Evolutionary conservation across 495 filamentous ascomycete species (phyloP), one percentile per base, ranked within the genome.

Genomic region (Pyrenula aspistea): DNA sequence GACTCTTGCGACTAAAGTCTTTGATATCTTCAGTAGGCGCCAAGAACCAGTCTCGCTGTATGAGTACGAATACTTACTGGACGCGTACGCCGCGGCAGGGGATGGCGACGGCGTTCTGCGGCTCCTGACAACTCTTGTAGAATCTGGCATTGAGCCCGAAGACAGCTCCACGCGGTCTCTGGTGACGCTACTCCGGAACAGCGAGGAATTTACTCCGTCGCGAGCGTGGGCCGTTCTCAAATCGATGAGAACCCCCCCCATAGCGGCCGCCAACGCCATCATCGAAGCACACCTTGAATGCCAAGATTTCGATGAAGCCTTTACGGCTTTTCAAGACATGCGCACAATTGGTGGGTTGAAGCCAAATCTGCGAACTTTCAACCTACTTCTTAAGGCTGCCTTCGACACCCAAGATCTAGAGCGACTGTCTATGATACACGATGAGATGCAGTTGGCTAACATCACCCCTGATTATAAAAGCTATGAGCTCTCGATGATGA

Each of bases 31-130:
- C 1, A 55, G 59, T 55, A 68, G 75, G 2, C 74, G 81, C 12
- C 77, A 73, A 1, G 65, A 77, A 21, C 66, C 73, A 36, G 74
- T 88, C 24, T 68, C 74, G 2, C 60, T 74, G 2, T 76, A 84
- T 53, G 87, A 95, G 63, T 95, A 93, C 69, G 88, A 91, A 66
- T 74, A 80, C 24, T 75, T 96, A 15, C 64, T 91, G 20, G 79
- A 86, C 56, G 74, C 82, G 31, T 86, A 94, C 64, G 66, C 78
- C n/a, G 64, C 61, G n/a, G 65, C 68, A 2, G 75, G 74, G 1
- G 78, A 85, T 55, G 57, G 87, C 10, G 63, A 59, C 25, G 72
- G 75, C 36, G 81, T 79, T 1, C 78, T 89, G 22, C 72, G 77
- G 25, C 71, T 85, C 19, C 71, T 93, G 19, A 15, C 77, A 78